phyloP scores from a whole-genome alignment of 176 grass and related monocot species.

The Rhipidocladum racemiflorum region DNA sequence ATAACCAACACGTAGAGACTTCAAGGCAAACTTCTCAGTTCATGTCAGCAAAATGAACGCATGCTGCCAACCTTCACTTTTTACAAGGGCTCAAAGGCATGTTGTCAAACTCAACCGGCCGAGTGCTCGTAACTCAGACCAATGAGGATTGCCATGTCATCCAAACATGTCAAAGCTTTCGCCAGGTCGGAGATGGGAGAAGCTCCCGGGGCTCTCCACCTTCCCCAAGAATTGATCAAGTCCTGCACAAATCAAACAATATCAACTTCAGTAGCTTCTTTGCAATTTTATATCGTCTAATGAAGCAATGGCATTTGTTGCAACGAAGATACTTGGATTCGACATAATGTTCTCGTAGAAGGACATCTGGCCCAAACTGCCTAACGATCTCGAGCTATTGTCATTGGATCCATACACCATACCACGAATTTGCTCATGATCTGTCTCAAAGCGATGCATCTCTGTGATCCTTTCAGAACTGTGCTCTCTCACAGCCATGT shows the following conservation, averaged over 20 bases:
- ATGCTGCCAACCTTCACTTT: constrained; percentile 10
- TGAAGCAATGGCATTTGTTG: neutral
- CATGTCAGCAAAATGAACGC: constrained; percentile 19
- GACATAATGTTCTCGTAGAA: constrained; percentile 73
- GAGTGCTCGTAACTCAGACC: neutral
- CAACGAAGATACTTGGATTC: constrained; percentile 52
- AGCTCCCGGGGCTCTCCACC: constrained; percentile 45
- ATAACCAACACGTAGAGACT: neutral
- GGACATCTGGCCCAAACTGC: constrained; percentile 58
- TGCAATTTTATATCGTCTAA: neutral
- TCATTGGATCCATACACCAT: constrained; percentile 57
- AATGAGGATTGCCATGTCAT: constrained; percentile 33
- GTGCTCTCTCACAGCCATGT: constrained; percentile 23
- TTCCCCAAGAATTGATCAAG: constrained; percentile 69
- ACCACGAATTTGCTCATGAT: constrained; percentile 35
- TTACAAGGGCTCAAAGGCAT: constrained; percentile 10
- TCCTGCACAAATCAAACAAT: constrained; percentile 40
- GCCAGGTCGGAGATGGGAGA: constrained; percentile 45
- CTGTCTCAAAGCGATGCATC: constrained; percentile 36
- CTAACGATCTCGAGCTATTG: constrained; percentile 46
- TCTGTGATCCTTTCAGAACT: constrained; percentile 39
- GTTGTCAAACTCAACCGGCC: neutral
- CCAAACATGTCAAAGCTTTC: constrained; percentile 82
- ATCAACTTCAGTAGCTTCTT: neutral
- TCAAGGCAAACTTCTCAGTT: neutral